Evolutionary conservation across 768 basidiomycete genomes (phyloP), one percentile per base, ranked within the genome.

Genomic region (Xerocomellus dryophilus): DNA sequence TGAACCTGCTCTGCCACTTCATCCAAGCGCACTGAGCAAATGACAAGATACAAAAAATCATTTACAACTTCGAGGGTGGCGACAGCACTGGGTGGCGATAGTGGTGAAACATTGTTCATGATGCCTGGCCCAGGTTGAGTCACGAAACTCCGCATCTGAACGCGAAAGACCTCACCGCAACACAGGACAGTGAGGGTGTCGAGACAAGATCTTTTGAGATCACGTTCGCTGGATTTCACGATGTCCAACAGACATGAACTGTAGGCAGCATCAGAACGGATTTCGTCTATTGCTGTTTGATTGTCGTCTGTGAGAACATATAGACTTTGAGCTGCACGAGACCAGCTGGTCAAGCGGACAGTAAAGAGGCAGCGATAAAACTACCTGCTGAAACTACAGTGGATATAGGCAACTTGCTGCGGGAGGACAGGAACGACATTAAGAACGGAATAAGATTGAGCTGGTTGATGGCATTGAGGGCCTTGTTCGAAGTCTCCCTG

Each of bases 231-330:
- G 18, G 73, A 62, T 51, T 75, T 80, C 23, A 81, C 78, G 25
- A 90, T 82, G 5, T 82, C 79, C 47, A 90, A 68, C 5, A 94
- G 78, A 63, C 82, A 86, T 7, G 83, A 74, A 46, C 82, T 75
- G 62, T 88, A 88, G 2, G 77, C 74, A 14, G 78, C 79, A 65
- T 88, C 76, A 25, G 78, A 69, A 20, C 83, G 77, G 18, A 95
- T 66, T 50, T 85, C 83, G n/a, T 80, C 67, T 48, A 86, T 83
- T 29, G 85, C 83, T 17, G 86, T 80, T n/a, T 72, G 74, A 58
- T 97, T 98, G 65, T 97, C 95, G 66, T 95, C 93, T 2, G 93
- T 91, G 25, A 98, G 75, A 55, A 96, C 90, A 69, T 96, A 97
- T 17, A 97, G 74, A 63, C 93, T 93, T 66, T 98, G 95, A 0